Conservation (phyloP, 208 protist genomes). For the Acanthamoeba comandoni region DNA sequence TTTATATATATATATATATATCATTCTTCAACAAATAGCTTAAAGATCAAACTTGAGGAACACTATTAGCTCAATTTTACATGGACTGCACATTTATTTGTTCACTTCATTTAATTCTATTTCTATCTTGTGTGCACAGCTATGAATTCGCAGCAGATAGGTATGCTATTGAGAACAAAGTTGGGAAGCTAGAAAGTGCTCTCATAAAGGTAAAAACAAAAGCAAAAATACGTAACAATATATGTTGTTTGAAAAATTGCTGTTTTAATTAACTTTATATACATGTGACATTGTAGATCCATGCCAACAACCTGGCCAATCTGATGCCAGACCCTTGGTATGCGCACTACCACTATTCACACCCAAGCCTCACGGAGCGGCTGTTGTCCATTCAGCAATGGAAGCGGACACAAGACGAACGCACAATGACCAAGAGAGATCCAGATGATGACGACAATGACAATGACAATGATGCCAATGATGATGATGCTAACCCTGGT, state of each 20-base stretch:
- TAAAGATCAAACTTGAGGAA: too few species aligned
- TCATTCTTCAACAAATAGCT: background rate
- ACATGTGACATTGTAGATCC: too few species aligned
- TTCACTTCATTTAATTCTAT: conserved; percentile 4
- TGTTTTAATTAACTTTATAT: too few species aligned
- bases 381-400: conserved; percentile 53
- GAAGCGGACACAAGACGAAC: too few species aligned
- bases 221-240: too few species aligned
- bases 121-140: conserved; percentile 19
- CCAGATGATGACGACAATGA: too few species aligned
- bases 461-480: too few species aligned
- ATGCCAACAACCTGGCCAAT: conserved; percentile 74
- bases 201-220: conserved; percentile 75
- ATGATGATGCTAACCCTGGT: too few species aligned
- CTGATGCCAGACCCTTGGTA: conserved; percentile 80
- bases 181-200: conserved; percentile 67
- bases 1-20: background rate
- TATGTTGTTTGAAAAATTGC: too few species aligned
- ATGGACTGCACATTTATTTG: too few species aligned
- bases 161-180: conserved; percentile 75
- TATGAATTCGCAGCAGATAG: conserved; percentile 79
- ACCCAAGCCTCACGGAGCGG: conserved; percentile 77
- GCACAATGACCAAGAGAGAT: too few species aligned
- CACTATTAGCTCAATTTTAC: too few species aligned
- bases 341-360: conserved; percentile 81